These are phyloP conservation scores for Chaetomiaceae sp. DNA, from an alignment of 2,329 filamentous ascomycete genomes.

Conservation along the genomic window DNA sequence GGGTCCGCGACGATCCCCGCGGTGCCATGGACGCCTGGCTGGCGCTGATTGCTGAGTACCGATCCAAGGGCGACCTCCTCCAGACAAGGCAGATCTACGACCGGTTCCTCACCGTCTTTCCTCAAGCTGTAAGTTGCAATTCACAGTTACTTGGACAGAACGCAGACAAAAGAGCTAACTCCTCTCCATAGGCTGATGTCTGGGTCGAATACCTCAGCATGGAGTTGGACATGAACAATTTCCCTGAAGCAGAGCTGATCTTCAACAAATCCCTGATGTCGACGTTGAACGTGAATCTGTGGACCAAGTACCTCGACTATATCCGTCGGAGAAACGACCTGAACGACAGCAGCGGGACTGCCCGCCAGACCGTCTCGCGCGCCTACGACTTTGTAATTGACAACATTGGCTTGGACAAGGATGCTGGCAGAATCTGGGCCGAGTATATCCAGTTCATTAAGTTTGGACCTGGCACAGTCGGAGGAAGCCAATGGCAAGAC, in stretches of 20 bases:
- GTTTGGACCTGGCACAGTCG: conserved; percentile 76
- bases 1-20: conserved; percentile 85
- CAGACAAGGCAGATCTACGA: conserved; percentile 77
- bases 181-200: conserved; percentile 67
- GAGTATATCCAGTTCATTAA: conserved; percentile 95
- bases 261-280: conserved; percentile 75
- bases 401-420: conserved; percentile 85
- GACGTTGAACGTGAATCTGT: conserved; percentile 79
- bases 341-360: conserved; percentile 70
- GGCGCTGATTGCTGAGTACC: conserved; percentile 77
- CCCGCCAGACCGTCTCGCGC: conserved; percentile 73
- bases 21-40: conserved; percentile 93
- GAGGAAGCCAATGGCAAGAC: conserved; percentile 88
- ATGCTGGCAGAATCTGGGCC: conserved; percentile 84
- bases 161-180: conserved; percentile 30
- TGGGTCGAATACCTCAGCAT: conserved; percentile 87
- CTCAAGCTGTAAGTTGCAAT: conserved; percentile 70
- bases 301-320: conserved; percentile 92
- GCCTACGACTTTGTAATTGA: conserved; percentile 91
- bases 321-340: conserved; percentile 88
- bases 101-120: conserved; percentile 82
- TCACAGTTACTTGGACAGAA: too few species aligned
- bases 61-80: conserved; percentile 74
- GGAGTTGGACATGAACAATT: conserved; percentile 83
- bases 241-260: conserved; percentile 72